Evolutionary conservation across 495 filamentous ascomycete species (phyloP).

Genomic region (Tuber aestivum): DNA sequence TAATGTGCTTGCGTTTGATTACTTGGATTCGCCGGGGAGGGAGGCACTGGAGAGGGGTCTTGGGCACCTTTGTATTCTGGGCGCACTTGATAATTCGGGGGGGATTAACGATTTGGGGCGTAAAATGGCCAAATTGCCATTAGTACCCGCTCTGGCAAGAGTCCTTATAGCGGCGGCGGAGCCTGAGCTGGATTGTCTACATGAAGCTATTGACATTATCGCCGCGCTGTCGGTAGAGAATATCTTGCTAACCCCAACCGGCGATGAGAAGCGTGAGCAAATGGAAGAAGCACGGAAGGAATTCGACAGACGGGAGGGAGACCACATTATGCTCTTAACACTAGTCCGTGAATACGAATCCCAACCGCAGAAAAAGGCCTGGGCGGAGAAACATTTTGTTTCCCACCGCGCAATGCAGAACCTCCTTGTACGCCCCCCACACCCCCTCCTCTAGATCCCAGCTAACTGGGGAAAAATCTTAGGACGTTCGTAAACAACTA

Average conservation of each 20-base stretch:
- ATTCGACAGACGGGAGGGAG: slow-evolving; percentile 74
- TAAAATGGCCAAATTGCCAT: slow-evolving; percentile 74
- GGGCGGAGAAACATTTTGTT: slow-evolving; percentile 72
- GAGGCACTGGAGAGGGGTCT: slow-evolving; percentile 79
- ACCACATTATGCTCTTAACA: slow-evolving; percentile 78
- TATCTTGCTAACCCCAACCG: slow-evolving; percentile 71
- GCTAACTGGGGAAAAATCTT: slow-evolving; percentile 17
- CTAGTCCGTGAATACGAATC: slow-evolving; percentile 75
- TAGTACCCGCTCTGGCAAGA: slow-evolving; percentile 73
- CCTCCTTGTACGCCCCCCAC: slow-evolving; percentile 13
- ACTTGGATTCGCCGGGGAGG: slow-evolving; percentile 72
- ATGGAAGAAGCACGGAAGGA: slow-evolving; percentile 66
- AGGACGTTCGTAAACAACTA: slow-evolving; percentile 32
- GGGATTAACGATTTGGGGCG: slow-evolving; percentile 65
- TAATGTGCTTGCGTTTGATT: slow-evolving; percentile 75
- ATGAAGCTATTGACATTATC: slow-evolving; percentile 87
- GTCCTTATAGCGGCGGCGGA: slow-evolving; percentile 75
- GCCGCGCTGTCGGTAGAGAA: slow-evolving; percentile 82
- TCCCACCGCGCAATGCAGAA: slow-evolving; percentile 75
- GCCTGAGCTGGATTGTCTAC: slow-evolving; percentile 60
- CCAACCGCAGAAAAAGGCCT: slow-evolving; percentile 67
- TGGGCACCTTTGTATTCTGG: slow-evolving; percentile 68
- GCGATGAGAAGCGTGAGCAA: slow-evolving; percentile 74
- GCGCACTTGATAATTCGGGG: slow-evolving; percentile 67
- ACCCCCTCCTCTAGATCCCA: background rate